Evolutionary conservation across 108 stramenopile species (phyloP).

Genomic region (Bacterosira constricta): DNA sequence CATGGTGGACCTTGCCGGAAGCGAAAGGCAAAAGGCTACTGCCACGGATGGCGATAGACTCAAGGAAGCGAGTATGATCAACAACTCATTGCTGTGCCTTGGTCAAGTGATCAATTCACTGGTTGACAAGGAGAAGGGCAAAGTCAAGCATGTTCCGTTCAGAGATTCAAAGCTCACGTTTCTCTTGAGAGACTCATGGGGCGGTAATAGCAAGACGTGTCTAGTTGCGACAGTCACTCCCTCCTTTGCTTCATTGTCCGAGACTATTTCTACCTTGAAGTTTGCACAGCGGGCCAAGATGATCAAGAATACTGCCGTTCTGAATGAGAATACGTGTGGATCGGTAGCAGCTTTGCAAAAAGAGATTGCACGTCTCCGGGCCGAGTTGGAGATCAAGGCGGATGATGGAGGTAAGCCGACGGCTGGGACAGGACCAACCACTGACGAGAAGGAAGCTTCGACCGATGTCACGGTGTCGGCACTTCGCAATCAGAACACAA

Average conservation of each 20-base stretch:
- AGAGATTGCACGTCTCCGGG: constrained; percentile 41
- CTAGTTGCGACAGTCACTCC: constrained; percentile 58
- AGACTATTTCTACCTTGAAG: constrained; percentile 53
- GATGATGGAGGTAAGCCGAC: neutral
- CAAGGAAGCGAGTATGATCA: constrained; percentile 80
- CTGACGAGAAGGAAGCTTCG: neutral
- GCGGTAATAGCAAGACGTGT: constrained; percentile 55
- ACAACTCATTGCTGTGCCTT: constrained; percentile 63
- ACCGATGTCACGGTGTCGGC: constrained; percentile 10
- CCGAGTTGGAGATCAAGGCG: constrained; percentile 14
- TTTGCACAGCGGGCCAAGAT: constrained; percentile 59
- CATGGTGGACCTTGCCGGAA: constrained; percentile 50
- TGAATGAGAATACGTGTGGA: constrained; percentile 48
- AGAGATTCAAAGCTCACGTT: constrained; percentile 59
- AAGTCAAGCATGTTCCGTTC: constrained; percentile 41
- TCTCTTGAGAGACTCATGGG: constrained; percentile 46
- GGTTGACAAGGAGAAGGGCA: constrained; percentile 49
- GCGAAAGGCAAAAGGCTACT: constrained; percentile 47
- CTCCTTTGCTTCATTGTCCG: constrained; percentile 12
- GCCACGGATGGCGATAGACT: constrained; percentile 58
- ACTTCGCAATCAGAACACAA: constrained; percentile 26
- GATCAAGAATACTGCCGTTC: constrained; percentile 47
- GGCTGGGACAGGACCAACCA: too few relatives aligned
- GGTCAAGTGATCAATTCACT: constrained; percentile 81
- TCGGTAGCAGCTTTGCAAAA: constrained; percentile 36